Evolutionary conservation across 2,329 filamentous ascomycete species (phyloP).

Genomic region (Cyanodermella asteris): DNA sequence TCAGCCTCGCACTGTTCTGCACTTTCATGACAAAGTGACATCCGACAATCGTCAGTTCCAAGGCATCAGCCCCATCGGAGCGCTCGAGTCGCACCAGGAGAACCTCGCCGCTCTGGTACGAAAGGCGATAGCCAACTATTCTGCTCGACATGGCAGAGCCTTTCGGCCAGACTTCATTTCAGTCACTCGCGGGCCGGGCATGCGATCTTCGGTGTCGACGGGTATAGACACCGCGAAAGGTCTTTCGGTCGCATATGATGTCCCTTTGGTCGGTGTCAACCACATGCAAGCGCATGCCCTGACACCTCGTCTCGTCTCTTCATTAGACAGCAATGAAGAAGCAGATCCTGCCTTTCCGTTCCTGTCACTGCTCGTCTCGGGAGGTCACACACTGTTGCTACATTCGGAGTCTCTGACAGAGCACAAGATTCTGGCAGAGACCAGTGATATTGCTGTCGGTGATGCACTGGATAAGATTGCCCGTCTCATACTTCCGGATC

Average conservation of each 20-base stretch:
- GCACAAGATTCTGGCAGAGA: slow-evolving; percentile 52
- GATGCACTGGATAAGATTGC: slow-evolving; percentile 78
- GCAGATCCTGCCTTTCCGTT: slow-evolving; percentile 50
- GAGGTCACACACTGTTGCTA: slow-evolving; percentile 76
- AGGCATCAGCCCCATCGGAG: slow-evolving; percentile 60
- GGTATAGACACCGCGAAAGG: slow-evolving; percentile 76
- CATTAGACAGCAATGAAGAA: slow-evolving; percentile 21
- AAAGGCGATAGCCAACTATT: slow-evolving; percentile 37
- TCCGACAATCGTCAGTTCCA: slow-evolving; percentile 52
- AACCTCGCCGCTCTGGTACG: slow-evolving; percentile 47
- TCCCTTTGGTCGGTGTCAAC: slow-evolving; percentile 69
- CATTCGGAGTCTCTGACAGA: slow-evolving; percentile 44
- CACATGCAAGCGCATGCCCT: slow-evolving; percentile 96
- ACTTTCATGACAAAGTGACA: slow-evolving; percentile 64
- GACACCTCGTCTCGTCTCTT: slow-evolving; percentile 55
- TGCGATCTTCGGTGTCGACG: slow-evolving; percentile 54
- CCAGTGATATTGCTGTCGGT: slow-evolving; percentile 67
- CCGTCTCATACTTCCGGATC: slow-evolving; percentile 46
- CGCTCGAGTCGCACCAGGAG: slow-evolving; percentile 53
- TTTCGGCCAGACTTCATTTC: slow-evolving; percentile 61
- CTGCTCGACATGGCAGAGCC: slow-evolving; percentile 11
- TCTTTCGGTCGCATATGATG: slow-evolving; percentile 58
- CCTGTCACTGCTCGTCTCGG: slow-evolving; percentile 70
- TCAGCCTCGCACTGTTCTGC: slow-evolving; percentile 30
- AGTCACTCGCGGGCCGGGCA: slow-evolving; percentile 77